Percentiles rank a stretch among this genome's conserved stretches.
Conservation (phyloP, 2,329 filamentous ascomycete genomes). For the Penicillium hordei region DNA sequence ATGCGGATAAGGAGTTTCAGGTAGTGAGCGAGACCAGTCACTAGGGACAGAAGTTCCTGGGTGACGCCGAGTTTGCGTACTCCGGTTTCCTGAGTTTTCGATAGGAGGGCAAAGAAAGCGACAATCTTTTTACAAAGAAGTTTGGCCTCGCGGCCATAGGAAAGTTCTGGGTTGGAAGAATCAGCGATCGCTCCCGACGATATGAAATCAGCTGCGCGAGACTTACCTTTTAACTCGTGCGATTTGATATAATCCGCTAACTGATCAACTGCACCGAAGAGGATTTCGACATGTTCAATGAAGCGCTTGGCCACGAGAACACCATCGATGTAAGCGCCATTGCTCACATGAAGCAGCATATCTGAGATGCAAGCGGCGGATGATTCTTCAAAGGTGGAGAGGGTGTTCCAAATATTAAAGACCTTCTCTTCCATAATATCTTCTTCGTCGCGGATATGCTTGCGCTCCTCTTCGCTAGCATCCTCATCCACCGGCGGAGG, state of each 20-base stretch:
- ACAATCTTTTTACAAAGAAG: slow-evolving; percentile 99
- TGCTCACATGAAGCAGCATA: slow-evolving; percentile 98
- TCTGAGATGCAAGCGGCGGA: slow-evolving; percentile 98
- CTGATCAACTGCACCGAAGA: slow-evolving; percentile 85
- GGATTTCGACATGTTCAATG: slow-evolving; percentile 90
- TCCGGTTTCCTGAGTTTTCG: slow-evolving; percentile 90
- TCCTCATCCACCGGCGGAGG: slow-evolving; percentile 51
- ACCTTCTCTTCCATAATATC: slow-evolving; percentile 98
- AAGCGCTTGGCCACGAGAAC: slow-evolving; percentile 94
- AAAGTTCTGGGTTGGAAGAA: slow-evolving; percentile 61
- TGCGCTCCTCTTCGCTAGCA: slow-evolving; percentile 67
- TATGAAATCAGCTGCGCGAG: background rate
- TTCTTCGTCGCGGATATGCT: slow-evolving; percentile 77
- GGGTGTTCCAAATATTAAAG: slow-evolving; percentile 94
- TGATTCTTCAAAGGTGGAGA: slow-evolving; percentile 96
- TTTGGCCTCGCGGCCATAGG: slow-evolving; percentile 94
- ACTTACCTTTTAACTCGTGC: slow-evolving; percentile 72
- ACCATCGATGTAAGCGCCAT: slow-evolving; percentile 92
- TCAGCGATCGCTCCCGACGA: slow-evolving; percentile 24
- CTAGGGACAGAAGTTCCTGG: slow-evolving; percentile 94
- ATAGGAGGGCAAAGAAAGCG: slow-evolving; percentile 91
- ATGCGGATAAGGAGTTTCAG: slow-evolving; percentile 96
- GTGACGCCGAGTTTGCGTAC: slow-evolving; percentile 90
- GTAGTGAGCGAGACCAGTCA: slow-evolving; percentile 95
- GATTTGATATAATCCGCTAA: slow-evolving; percentile 71